Conservation (phyloP, 2,329 filamentous ascomycete species). For the Kalmusia sp. region DNA sequence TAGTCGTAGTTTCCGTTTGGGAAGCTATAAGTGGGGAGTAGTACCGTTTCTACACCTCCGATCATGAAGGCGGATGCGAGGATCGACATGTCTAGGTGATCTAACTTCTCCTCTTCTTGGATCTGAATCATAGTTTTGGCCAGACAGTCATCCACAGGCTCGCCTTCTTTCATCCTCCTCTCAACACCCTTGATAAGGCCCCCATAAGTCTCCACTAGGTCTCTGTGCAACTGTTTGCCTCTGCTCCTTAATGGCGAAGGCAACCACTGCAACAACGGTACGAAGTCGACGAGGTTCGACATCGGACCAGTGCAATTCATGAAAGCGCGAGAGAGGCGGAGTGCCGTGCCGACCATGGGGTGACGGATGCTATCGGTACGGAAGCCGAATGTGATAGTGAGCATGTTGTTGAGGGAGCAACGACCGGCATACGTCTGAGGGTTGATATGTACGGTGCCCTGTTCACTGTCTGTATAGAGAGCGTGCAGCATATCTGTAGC, state of each 20-base stretch:
- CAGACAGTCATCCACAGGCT: slow-evolving; percentile 18
- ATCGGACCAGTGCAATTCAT: slow-evolving; percentile 20
- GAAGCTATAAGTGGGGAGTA: not conserved
- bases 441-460: slow-evolving; percentile 14
- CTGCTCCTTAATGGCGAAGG: slow-evolving; percentile 1
- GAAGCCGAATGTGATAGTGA: slow-evolving; percentile 18
- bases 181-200: slow-evolving; percentile 21
- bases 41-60: slow-evolving; percentile 21
- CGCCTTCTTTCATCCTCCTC: slow-evolving; percentile 8
- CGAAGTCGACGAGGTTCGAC: slow-evolving; percentile 23
- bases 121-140: slow-evolving; percentile 20
- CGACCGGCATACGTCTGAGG: slow-evolving; percentile 19
- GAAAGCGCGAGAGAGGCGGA: slow-evolving; percentile 13
- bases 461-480: slow-evolving; percentile 15
- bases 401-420: slow-evolving; percentile 20
- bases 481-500: slow-evolving; percentile 24
- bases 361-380: slow-evolving; percentile 14
- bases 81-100: slow-evolving; percentile 24
- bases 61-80: slow-evolving; percentile 26
- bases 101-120: slow-evolving; percentile 15
- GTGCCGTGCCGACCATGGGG: slow-evolving; percentile 11
- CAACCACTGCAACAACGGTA: slow-evolving; percentile 16
- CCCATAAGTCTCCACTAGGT: slow-evolving; percentile 19
- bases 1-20: not conserved
- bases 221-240: slow-evolving; percentile 9